phyloP scores from a whole-genome alignment of 805 yeast species.

The Schwanniomyces sp. region DNA sequence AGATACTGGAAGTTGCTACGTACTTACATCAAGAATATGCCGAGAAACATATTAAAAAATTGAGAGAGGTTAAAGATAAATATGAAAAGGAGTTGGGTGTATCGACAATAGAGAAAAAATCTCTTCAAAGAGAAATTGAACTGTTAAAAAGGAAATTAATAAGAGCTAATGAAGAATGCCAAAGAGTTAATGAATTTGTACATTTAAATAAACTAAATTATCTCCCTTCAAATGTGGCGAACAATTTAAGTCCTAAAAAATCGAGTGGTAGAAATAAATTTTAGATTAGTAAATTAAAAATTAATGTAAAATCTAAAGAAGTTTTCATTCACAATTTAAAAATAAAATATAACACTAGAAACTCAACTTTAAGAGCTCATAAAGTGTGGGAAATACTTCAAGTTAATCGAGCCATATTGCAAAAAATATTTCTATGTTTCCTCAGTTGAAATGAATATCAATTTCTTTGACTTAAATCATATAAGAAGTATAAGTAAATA shows the following conservation, averaged over 20 bases:
- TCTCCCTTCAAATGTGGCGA: slow-evolving; percentile 6
- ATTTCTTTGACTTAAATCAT: too few relatives aligned
- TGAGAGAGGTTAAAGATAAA: slow-evolving; percentile 47
- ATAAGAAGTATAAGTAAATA: too few relatives aligned
- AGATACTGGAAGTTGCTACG: slow-evolving; percentile 62
- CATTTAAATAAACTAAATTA: slow-evolving; percentile 54
- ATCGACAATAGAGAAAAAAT: slow-evolving; percentile 42
- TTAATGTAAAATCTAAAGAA: background rate
- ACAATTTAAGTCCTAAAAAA: slow-evolving; percentile 11
- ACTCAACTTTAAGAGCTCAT: too few relatives aligned
- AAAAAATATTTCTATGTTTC: too few relatives aligned
- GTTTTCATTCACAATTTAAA: too few relatives aligned
- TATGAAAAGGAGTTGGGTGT: slow-evolving; percentile 38
- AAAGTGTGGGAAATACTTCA: too few relatives aligned
- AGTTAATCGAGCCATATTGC: too few relatives aligned
- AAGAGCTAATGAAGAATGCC: slow-evolving; percentile 47
- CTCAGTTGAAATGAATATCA: too few relatives aligned
- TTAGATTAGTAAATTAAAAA: background rate
- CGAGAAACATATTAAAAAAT: slow-evolving; percentile 74
- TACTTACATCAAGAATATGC: slow-evolving; percentile 73
- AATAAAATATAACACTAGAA: too few relatives aligned
- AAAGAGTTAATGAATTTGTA: slow-evolving; percentile 22
- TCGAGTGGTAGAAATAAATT: slow-evolving; percentile 4
- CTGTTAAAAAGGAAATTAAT: slow-evolving; percentile 37
- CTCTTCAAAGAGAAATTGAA: slow-evolving; percentile 51